Evolutionary conservation across 306 rosid genomes (phyloP).

Genomic region (Luffa aegyptiaca): DNA sequence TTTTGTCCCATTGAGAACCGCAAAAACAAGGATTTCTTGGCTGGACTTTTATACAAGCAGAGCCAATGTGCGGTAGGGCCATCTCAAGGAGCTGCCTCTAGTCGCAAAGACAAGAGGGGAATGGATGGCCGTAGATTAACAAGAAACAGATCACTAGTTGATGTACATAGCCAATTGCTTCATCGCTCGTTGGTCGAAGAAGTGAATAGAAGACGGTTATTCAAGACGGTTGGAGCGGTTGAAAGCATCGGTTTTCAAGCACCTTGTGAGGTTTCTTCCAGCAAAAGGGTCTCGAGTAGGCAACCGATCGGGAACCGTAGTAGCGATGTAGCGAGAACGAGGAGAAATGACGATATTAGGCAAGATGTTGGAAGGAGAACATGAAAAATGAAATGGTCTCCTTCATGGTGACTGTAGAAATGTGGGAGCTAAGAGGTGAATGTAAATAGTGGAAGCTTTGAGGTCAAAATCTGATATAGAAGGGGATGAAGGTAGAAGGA

Average conservation of each 20-base stretch:
- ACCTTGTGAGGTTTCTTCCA: slow-evolving; percentile 37
- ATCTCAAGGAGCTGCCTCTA: slow-evolving; percentile 15
- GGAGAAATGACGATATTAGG: slow-evolving; percentile 20
- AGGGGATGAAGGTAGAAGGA: neutral
- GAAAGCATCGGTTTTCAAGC: slow-evolving; percentile 69
- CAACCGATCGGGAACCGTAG: slow-evolving; percentile 2
- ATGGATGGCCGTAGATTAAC: slow-evolving; percentile 29
- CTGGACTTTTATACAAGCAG: slow-evolving; percentile 17
- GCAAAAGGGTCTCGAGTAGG: slow-evolving; percentile 14
- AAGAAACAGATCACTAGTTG: slow-evolving; percentile 65
- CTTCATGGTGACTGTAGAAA: neutral
- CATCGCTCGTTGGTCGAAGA: slow-evolving; percentile 73
- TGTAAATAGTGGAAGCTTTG: neutral
- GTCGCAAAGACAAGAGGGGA: slow-evolving; percentile 30
- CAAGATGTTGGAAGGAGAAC: slow-evolving; percentile 12
- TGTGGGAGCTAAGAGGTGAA: neutral
- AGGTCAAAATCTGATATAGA: neutral
- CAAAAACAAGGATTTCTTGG: slow-evolving; percentile 6
- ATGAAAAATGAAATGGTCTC: neutral
- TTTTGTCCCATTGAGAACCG: slow-evolving; percentile 40
- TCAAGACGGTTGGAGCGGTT: slow-evolving; percentile 69
- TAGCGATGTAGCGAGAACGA: slow-evolving; percentile 8
- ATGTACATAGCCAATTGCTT: slow-evolving; percentile 56
- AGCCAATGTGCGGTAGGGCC: slow-evolving; percentile 23
- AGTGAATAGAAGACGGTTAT: slow-evolving; percentile 52